Evolutionary conservation across 2,329 filamentous ascomycete genomes (phyloP), one percentile per base, ranked within the genome.

Genomic region (Neodidymelliopsis sp.): DNA sequence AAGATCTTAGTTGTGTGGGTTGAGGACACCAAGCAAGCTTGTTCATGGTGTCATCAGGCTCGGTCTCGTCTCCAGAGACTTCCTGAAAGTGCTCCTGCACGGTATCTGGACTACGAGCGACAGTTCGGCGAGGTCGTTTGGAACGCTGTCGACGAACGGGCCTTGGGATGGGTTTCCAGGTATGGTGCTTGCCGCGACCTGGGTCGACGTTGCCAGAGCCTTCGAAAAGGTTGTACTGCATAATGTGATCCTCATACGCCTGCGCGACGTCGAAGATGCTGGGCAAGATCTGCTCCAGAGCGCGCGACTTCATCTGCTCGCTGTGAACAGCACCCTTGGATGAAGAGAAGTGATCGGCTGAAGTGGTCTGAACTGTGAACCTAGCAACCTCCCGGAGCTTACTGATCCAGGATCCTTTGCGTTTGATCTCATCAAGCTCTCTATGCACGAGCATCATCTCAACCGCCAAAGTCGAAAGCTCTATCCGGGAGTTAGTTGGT

Each of bases 371-470:
- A 2, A 69, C 44, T 6, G 50, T 48, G 27, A 62, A 62, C 12
- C 48, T 38, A 2, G 68, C 66, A 16, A 54, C 45, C 2, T 57
- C 46, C 23, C 54, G 50, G 13, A 71, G 59, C 42, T 60, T 64
- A 2, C 25, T 28, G 7, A 63, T 61, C 68, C 68, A 71, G 3
- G 59, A 43, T 11, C 43, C 48, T 25, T 53, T 55, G 5, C 59
- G 63, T 49, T 68, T 66, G 6, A 53, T 37, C 20, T 55, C 53
- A 22, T 69, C 65, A 4, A 59, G 56, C 5, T 43, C 29, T 4
- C 65, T 63, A 31, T 69, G 65, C n/a, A 67, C 47, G 6, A 67
- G 47, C 60, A 69, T 60, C n/a, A 71, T 52, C 23, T 65, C 59
- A 6, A 66, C 59, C 3, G 63, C 66, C 13, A 71, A 34, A 6